phyloP scores from a whole-genome alignment of 108 stramenopile species.

The Pseudonitzschia multiseries region DNA sequence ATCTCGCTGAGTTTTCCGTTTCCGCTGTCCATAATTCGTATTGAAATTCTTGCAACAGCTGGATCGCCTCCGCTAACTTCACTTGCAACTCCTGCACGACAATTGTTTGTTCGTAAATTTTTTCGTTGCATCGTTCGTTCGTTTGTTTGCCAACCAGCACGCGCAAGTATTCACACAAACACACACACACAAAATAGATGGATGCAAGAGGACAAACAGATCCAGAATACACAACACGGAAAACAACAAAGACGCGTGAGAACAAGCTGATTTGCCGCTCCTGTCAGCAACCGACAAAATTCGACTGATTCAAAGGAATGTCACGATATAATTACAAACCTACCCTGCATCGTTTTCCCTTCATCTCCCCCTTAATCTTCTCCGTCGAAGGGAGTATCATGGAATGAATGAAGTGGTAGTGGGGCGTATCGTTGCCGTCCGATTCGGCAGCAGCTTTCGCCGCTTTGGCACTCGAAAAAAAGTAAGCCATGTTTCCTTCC shows the following conservation, averaged over 20 bases:
- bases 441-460: background rate
- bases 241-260: background rate
- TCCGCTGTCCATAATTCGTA: slow-evolving; percentile 45
- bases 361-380: slow-evolving; percentile 53
- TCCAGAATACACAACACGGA: too few species aligned
- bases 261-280: too few species aligned
- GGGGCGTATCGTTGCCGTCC: slow-evolving; percentile 11
- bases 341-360: slow-evolving; percentile 47
- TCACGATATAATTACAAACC: slow-evolving; percentile 15
- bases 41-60: slow-evolving; percentile 39
- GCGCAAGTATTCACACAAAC: background rate
- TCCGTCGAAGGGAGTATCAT: slow-evolving; percentile 37
- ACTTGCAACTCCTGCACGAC: slow-evolving; percentile 45
- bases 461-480: background rate
- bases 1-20: background rate
- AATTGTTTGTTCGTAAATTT: background rate
- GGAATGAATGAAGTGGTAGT: slow-evolving; percentile 44
- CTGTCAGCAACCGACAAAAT: too few species aligned
- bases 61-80: slow-evolving; percentile 37
- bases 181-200: background rate
- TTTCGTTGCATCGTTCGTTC: background rate
- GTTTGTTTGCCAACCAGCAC: background rate
- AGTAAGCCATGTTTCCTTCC: background rate
- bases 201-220: background rate
- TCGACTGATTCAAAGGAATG: background rate